Base-by-base conservation (phyloP, 2,329 filamentous ascomycete species). In the Colletotrichum phormii region DNA sequence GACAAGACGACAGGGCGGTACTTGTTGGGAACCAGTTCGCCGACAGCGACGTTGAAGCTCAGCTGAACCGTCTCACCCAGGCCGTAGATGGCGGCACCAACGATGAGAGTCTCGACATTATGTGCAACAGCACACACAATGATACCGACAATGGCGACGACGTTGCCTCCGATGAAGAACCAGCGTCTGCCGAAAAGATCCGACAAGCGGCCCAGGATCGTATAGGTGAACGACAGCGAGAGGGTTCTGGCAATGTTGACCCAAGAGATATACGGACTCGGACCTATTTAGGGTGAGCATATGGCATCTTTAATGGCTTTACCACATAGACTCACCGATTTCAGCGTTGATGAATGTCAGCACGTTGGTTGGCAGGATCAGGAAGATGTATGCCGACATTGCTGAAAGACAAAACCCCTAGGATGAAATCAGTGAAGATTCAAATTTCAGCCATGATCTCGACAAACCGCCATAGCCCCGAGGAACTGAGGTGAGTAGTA, bases 1-100 rank as follows among this genome's bases (percentile, higher is more conserved):
- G 80, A 79, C 8, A 79, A 60, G 4, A 80, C 80, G 64, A 81
- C 75, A 12, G 80, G 78, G 9, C 83, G 80, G 66, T 84, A 82
- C 77, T 84, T 84, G 77, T 84, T 85, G 22, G 84, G 83, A 15
- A 85, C 81, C 22, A 85, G 76, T 75, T 85, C 84, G 22, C 81
- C 80, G 13, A 85, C 77, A 6, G 80, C 79, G 11, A 82, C 80
- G 54, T 82, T 81, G 74, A 81, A 83, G 46, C 78, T 81, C 57
- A 83, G 76, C 76, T 83, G 82, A 2, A 80, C 79, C 0, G 81
- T 81, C 74, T 81, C 81, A 7, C 80, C 82, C 13, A 83, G 62
- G 4, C 82, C 82, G 54, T 81, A 81, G 6, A 84, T 74, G 3
- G 78, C 80, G 54, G 78, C 79, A 24, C 81, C 82, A n/a, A 79